Base-by-base conservation (phyloP, 805 yeast genomes). In the Zygotorulaspora florentina region DNA sequence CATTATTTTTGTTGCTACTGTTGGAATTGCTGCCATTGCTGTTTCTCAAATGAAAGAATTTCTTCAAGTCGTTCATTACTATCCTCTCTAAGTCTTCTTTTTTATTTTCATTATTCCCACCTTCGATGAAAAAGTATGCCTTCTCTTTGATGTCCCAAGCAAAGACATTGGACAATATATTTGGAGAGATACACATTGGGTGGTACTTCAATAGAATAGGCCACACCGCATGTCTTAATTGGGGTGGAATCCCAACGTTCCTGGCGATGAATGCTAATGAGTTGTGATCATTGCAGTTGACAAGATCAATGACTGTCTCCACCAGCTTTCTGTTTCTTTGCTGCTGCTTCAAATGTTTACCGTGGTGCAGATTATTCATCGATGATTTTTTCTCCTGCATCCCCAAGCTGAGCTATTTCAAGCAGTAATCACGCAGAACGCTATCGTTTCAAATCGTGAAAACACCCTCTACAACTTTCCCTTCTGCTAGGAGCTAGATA, bases 231-330 rank as follows among this genome's bases (percentile, higher is more conserved):
- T 79, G 80, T 48, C 98, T 74, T 43, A 88, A 70, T 46, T 80
- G 75, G 1, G 95, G 91, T 1, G 97, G 97, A 23, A 89, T 72
- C 2, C 98, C 97, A 46, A 80, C 71, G 53, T 83, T 89, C 51
- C 96, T 74, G 4, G 96, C 91, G 6, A 90, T 65, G 52, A 80
- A 70, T 1, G 97, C 95, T 39, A 90, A 66, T 0, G 89, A 87
- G 39, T 82, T 80, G 46, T 82, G 82, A 58, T 90, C 85, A 46
- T 77, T 78, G 13, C 73, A 71, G 39, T 68, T 69, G 4, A 89
- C 64, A 55, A 80, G 80, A 35, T 71, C 67, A 35, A 78, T 72
- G 52, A 87, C 80, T 18, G 80, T 68, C 18, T 72, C 71, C 37
- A 82, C 50, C 28, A 64, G 46, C 36, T 58, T 50, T 30, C 61